Base-by-base conservation (phyloP, 2,329 filamentous ascomycete genomes). In the Xylaria sp. region DNA sequence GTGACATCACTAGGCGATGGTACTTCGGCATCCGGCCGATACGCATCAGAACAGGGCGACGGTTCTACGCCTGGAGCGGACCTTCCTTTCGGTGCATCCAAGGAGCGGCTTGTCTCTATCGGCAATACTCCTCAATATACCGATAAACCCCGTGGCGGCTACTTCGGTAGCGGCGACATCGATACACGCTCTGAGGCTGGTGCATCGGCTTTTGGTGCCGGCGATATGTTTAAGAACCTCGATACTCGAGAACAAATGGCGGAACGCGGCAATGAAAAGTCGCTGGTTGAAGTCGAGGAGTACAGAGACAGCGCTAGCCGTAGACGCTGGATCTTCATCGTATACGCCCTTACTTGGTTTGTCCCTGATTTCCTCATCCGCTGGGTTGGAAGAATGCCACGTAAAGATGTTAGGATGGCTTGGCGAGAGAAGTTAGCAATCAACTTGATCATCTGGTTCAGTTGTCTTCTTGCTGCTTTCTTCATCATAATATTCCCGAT, bases 381-480 rank as follows among this genome's bases (percentile, higher is more conserved):
- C 62, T 85, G 85, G 74, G 69, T 97, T 48, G 95, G 95, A 24
- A 87, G 92, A 60, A 98, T 98, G 91, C 88, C 92, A 68, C 92
- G 96, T 69, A 97, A 97, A 78, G 96, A 99, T 79, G 89, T 99
- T 8, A 92, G 94, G 27, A 86, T 92, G 78, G 96, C 96, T 0
- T 99, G 96, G 96, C 88, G 96, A 77, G 96, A 99, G 80, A 99
- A 99, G 85, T 80, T 99, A 67, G 95, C 96, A 62, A 99, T 99
- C 86, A 99, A 99, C 84, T 85, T 99, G 79, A 87, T 98, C 77
- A 99, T 99, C 78, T 99, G 97, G 96, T 83, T 95, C 65, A 88
- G 87, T 78, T 98, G 95, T 81, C 83, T 82, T 17, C 81, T 92
- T 57, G 89, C 93, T 32, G 87, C 92, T 64, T 99, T 99, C 84